These are phyloP conservation scores for Lithospermum erythrorhizon DNA, from an alignment of 257 asterid species.

Conservation along the genomic window DNA sequence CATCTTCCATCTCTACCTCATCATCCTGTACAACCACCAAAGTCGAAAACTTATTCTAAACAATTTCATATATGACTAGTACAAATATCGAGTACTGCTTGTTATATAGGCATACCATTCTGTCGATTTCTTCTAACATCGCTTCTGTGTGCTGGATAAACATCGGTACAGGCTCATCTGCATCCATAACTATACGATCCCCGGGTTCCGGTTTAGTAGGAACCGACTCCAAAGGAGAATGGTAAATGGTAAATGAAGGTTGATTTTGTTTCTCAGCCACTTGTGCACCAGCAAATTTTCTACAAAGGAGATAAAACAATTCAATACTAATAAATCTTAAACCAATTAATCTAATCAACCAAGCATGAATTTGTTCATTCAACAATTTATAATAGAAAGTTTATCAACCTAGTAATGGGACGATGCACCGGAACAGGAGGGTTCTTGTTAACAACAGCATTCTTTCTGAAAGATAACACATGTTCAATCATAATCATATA, in stretches of 20 bases:
- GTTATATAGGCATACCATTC: slow-evolving; percentile 42
- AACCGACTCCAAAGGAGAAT: slow-evolving; percentile 7
- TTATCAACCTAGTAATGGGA: slow-evolving; percentile 53
- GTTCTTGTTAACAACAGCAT: slow-evolving; percentile 42
- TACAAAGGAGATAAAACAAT: slow-evolving; percentile 13
- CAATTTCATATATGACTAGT: neutral
- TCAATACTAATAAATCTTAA: slow-evolving; percentile 13
- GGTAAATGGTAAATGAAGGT: neutral
- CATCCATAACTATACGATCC: slow-evolving; percentile 33
- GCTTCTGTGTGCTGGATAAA: slow-evolving; percentile 71
- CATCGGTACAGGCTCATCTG: slow-evolving; percentile 51
- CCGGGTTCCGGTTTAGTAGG: slow-evolving; percentile 17
- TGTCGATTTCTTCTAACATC: slow-evolving; percentile 69
- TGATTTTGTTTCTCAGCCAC: slow-evolving; percentile 18
- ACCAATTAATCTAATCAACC: neutral
- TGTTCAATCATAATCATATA: no score
- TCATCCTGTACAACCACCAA: slow-evolving; percentile 1
- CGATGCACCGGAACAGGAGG: slow-evolving; percentile 34
- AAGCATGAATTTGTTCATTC: neutral
- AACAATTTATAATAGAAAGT: slow-evolving; percentile 1
- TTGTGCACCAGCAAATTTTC: slow-evolving; percentile 62
- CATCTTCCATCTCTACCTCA: slow-evolving; percentile 96
- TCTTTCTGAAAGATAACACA: slow-evolving; percentile 27
- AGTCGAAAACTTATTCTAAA: neutral
- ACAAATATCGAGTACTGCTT: neutral